Conservation (phyloP, 108 stramenopile species). For the Cyclotella sp. region DNA sequence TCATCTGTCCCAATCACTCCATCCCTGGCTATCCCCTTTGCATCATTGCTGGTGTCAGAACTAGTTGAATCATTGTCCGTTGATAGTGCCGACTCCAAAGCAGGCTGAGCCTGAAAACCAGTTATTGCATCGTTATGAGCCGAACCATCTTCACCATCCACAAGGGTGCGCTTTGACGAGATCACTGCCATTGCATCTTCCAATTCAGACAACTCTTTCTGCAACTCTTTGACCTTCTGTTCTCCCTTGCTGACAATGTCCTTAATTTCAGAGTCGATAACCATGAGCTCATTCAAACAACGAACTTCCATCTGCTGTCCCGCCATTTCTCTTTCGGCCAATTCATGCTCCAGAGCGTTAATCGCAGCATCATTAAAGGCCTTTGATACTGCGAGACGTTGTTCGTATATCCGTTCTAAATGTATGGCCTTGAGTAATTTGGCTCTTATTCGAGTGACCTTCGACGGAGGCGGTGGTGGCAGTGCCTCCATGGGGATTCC, state of each 20-base stretch:
- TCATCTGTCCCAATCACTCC: neutral
- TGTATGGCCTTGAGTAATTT: conserved; percentile 51
- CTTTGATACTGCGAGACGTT: conserved; percentile 47
- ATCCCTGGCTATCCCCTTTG: neutral
- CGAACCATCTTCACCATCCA: neutral
- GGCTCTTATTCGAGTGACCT: conserved; percentile 46
- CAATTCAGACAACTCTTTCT: conserved; percentile 34
- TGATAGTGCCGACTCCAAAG: conserved; percentile 5
- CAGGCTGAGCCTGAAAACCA: neutral
- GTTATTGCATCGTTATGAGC: neutral
- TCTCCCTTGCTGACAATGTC: conserved; percentile 24
- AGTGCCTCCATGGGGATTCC: conserved; percentile 16
- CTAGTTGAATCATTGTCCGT: conserved; percentile 35
- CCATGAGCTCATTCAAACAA: conserved; percentile 53
- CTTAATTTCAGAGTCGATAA: conserved; percentile 44
- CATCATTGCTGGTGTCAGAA: conserved; percentile 4
- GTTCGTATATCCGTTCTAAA: conserved; percentile 44
- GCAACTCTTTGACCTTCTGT: conserved; percentile 27
- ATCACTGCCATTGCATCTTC: conserved; percentile 24
- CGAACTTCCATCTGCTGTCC: conserved; percentile 53
- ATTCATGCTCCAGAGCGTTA: conserved; percentile 54
- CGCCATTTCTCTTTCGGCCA: conserved; percentile 41
- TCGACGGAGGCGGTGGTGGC: conserved; percentile 36
- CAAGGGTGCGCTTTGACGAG: neutral
- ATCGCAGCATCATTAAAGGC: conserved; percentile 57